Evolutionary conservation across 2,329 filamentous ascomycete species (phyloP), one percentile per base, ranked within the genome.

Genomic region (Microsporum canis): DNA sequence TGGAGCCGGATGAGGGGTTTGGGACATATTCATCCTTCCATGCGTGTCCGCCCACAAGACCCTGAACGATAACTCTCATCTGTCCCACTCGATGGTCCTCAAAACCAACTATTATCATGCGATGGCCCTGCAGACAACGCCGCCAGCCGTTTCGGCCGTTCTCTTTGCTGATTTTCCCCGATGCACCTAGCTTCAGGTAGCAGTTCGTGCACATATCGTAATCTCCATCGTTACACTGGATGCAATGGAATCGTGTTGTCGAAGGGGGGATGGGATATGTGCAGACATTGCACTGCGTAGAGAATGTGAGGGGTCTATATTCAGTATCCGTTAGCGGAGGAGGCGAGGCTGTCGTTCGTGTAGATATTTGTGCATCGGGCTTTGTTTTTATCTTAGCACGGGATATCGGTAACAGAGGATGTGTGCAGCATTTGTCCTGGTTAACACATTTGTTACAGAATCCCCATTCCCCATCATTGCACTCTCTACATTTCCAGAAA

Each of bases 391-490:
- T 59, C 5, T 76, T 72, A 51, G 82, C 79, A 66, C 90, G 87
- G 0, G 85, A 83, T 51, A 95, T 77, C 0, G 91, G 89, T 0
- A 95, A 77, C 0, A 97, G 79, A 5, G 88, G 80, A 69, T 97
- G 92, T 0, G 86, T 88, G 73, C 92, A 97, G 63, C 85, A 88
- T 63, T 81, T 81, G 14, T 89, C 91, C 71, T 87, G 85, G 62
- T 92, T 91, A 34, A 96, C 89, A 66, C 92, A 97, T 63, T 81
- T 77, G 67, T 91, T 90, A 75, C 92, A 97, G 71, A 89, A 96
- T 0, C 92, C 92, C 91, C 91, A 97, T 69, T 95, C 91, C 3
- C 90, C 92, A 64, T 94, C 85, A 68, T 96, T 96, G 75, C 92
- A 97, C 31, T 81, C 72, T 62, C 88, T 84, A 72, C 92, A 97